Conservation (phyloP, 1,284 basidiomycete species). For the Cystobasidium sp. region DNA sequence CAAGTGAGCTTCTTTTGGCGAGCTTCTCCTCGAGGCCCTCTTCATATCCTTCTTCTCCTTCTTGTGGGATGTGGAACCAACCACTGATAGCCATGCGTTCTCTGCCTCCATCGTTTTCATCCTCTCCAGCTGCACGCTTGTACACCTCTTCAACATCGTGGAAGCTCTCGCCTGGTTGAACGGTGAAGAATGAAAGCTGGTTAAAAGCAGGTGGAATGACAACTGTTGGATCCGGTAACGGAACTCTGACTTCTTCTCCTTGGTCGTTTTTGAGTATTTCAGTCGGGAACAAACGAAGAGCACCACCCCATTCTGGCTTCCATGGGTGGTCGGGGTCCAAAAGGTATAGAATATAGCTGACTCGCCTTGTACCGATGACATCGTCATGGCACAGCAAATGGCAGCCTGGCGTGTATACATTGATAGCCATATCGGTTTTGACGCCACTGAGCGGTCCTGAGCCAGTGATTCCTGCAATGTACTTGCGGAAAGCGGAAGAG, state of each 20-base stretch:
- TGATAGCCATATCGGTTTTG: constrained; percentile 96
- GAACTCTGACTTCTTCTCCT: constrained; percentile 54
- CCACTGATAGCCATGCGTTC: constrained; percentile 80
- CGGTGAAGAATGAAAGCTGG: constrained; percentile 93
- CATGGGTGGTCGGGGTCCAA: constrained; percentile 67
- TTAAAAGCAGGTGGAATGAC: constrained; percentile 76
- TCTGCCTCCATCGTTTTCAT: constrained; percentile 71
- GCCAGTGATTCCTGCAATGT: constrained; percentile 85
- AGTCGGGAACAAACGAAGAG: constrained; percentile 89
- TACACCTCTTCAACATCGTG: constrained; percentile 97
- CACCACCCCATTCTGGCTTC: constrained; percentile 74
- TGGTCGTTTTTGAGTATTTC: constrained; percentile 54
- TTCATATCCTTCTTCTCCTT: constrained; percentile 85
- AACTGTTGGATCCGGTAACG: constrained; percentile 47
- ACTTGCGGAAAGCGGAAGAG: constrained; percentile 79
- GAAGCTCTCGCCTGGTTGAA: constrained; percentile 79
- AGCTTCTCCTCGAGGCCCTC: constrained; percentile 64
- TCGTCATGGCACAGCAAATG: constrained; percentile 98
- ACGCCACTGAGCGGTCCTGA: constrained; percentile 87
- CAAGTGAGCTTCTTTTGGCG: constrained; percentile 70
- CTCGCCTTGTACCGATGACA: constrained; percentile 90
- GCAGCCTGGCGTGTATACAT: constrained; percentile 85
- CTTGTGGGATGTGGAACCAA: constrained; percentile 90
- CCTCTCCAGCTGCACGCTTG: constrained; percentile 67
- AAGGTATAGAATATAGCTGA: constrained; percentile 97